Conservation (phyloP, 2,329 filamentous ascomycete species). For the Chrysoporthe puriensis region DNA sequence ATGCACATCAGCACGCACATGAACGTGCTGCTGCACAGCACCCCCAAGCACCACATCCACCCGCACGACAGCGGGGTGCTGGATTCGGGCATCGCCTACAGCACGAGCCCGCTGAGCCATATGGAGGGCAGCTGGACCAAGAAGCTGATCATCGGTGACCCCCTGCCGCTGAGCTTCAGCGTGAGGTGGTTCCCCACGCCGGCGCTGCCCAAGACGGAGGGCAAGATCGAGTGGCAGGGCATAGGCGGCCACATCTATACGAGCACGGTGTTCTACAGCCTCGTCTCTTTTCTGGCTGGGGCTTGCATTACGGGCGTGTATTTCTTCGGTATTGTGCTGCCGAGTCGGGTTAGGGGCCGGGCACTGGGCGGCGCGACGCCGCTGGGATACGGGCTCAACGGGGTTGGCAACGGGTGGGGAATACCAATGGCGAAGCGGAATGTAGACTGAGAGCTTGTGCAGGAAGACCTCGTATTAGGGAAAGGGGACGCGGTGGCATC, state of each 20-base stretch:
- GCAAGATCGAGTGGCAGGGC: slow-evolving; percentile 66
- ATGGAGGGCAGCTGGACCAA: slow-evolving; percentile 55
- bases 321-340: slow-evolving; percentile 64
- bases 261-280: slow-evolving; percentile 65
- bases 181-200: slow-evolving; percentile 87
- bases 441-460: slow-evolving; percentile 13
- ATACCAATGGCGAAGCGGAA: slow-evolving; percentile 52
- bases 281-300: slow-evolving; percentile 63
- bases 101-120: slow-evolving; percentile 71
- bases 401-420: slow-evolving; percentile 63
- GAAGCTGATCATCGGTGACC: slow-evolving; percentile 86
- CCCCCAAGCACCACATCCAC: slow-evolving; percentile 63
- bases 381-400: slow-evolving; percentile 54
- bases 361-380: slow-evolving; percentile 61
- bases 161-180: slow-evolving; percentile 75
- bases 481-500: slow-evolving; percentile 37
- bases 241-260: slow-evolving; percentile 67
- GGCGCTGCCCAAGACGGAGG: slow-evolving; percentile 68
- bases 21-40: slow-evolving; percentile 82
- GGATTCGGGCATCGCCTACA: slow-evolving; percentile 87
- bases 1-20: slow-evolving; percentile 88
- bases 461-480: slow-evolving; percentile 38
- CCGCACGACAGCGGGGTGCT: slow-evolving; percentile 76
- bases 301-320: slow-evolving; percentile 58
- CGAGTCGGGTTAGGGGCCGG: slow-evolving; percentile 54